Base-by-base conservation (phyloP, 2,329 filamentous ascomycete species). In the Talaromyces amestolkiae region DNA sequence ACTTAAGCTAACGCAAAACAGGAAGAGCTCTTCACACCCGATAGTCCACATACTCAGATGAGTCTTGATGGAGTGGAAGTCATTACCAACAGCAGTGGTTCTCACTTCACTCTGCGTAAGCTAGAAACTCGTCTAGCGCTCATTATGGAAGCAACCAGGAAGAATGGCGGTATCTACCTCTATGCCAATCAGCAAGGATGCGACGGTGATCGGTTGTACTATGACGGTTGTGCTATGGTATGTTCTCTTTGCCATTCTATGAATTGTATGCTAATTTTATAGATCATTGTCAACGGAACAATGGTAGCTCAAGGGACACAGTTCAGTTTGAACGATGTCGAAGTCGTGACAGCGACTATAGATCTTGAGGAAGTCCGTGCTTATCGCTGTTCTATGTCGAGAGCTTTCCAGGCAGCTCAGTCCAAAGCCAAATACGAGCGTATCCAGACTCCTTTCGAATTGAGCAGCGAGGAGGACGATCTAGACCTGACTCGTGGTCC, bases 31-130 rank as follows among this genome's bases (percentile, higher is more conserved):
- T 89, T 87, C 73, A 86, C 84, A 1, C 84, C 85, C 11, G 68
- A 73, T 60, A 79, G 53, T 31, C 85, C 86, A 2, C 84, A 86
- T 66, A 83, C 82, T 22, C 75, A 80, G 24, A 86, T 87, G 81
- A 83, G 84, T 15, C 79, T 92, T 1, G 85, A 90, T 68, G 91
- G 91, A 1, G 85, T 86, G 9, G 91, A 91, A 71, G 86, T 91
- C 63, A 84, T 90, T 68, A 86, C 86, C 7, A 93, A 93, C 76
- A 86, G 83, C 5, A 87, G 83, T 66, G 69, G 68, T 35, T 64
- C 61, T 24, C 65, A 67, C 13, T 65, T 86, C 71, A 84, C 86
- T 67, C 77, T 91, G 10, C 81, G 88, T n/a, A 92, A 92, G 74
- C 81, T 92, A 0, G 78, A 87, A 64, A 84, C 80, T 0, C 78